A percentile compares a stretch with the other conserved stretches of the same genome.
Conservation (phyloP, 78 protist genomes). For the Blattamonas nauphoetae region DNA sequence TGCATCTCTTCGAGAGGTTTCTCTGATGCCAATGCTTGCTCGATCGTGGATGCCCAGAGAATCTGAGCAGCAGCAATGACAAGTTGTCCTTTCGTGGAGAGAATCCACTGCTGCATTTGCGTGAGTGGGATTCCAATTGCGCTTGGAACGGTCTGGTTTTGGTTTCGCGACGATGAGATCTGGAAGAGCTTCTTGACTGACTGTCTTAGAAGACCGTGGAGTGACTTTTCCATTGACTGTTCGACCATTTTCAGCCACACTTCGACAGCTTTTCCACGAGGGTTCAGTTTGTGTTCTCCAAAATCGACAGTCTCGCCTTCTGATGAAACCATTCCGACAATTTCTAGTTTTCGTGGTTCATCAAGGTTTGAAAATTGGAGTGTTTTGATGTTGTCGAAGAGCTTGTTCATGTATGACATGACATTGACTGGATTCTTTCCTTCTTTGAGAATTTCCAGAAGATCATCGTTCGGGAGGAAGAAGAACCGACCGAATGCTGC, state of each 20-base stretch:
- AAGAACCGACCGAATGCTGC: conserved; percentile 55
- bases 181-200: not conserved
- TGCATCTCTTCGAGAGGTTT: not conserved
- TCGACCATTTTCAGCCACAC: conserved; percentile 53
- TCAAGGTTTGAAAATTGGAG: not conserved
- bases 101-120: not conserved
- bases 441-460: conserved; percentile 61
- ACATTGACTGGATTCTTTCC: conserved; percentile 51
- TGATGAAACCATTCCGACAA: not conserved
- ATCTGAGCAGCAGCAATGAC: conserved; percentile 36
- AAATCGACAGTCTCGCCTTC: conserved; percentile 2
- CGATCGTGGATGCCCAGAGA: conserved; percentile 49
- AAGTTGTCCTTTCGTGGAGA: not conserved
- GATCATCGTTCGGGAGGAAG: conserved; percentile 71
- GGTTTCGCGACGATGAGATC: not conserved
- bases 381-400: conserved; percentile 31
- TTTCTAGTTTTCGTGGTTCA: not conserved
- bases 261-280: conserved; percentile 39
- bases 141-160: not conserved
- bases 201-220: conserved; percentile 12
- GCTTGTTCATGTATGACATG: conserved; percentile 59
- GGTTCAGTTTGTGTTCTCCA: not conserved
- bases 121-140: not conserved
- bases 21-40: conserved; percentile 7
- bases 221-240: conserved; percentile 20